A percentile compares a stretch with the other conserved stretches of the same genome.
Conservation (phyloP, 1,284 basidiomycete species). For the Phellopilus nigrolimitatus region DNA sequence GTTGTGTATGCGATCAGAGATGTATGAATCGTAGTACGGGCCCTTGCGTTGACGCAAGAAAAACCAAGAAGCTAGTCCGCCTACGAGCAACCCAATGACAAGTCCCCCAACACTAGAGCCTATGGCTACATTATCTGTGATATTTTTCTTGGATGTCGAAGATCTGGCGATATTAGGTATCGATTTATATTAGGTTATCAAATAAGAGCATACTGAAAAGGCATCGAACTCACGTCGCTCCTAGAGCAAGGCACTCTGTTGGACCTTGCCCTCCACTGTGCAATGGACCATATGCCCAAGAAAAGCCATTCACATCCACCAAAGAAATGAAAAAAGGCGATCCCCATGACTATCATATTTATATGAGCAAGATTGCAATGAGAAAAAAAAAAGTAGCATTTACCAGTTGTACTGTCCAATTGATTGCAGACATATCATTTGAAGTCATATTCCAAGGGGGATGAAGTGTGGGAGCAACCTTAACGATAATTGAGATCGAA, state of each 20-base stretch:
- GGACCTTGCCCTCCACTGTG: slow-evolving; percentile 40
- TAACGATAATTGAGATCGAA: background rate
- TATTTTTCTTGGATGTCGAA: slow-evolving; percentile 24
- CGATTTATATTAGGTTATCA: background rate
- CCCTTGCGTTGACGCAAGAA: slow-evolving; percentile 7
- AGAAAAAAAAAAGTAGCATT: slow-evolving; percentile 11
- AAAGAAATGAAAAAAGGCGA: slow-evolving; percentile 53
- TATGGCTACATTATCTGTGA: slow-evolving; percentile 30
- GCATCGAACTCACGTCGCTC: slow-evolving; percentile 17
- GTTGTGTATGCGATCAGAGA: slow-evolving; percentile 3
- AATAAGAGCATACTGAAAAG: slow-evolving; percentile 2
- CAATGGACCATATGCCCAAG: slow-evolving; percentile 53
- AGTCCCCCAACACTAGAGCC: slow-evolving; percentile 43
- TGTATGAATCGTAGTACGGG: slow-evolving; percentile 9
- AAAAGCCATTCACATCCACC: slow-evolving; percentile 43
- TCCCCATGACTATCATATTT: slow-evolving; percentile 39
- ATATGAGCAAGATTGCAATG: slow-evolving; percentile 31
- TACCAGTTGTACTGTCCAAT: slow-evolving; percentile 52
- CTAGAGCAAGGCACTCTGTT: slow-evolving; percentile 36
- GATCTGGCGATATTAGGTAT: too few relatives aligned
- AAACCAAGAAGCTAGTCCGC: slow-evolving; percentile 27
- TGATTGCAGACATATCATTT: slow-evolving; percentile 36
- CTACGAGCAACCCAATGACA: slow-evolving; percentile 37
- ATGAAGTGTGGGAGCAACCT: slow-evolving; percentile 57
- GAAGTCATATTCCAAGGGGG: slow-evolving; percentile 54